Evolutionary conservation across 257 asterid species (phyloP).

Genomic region (Jasminum sambac): DNA sequence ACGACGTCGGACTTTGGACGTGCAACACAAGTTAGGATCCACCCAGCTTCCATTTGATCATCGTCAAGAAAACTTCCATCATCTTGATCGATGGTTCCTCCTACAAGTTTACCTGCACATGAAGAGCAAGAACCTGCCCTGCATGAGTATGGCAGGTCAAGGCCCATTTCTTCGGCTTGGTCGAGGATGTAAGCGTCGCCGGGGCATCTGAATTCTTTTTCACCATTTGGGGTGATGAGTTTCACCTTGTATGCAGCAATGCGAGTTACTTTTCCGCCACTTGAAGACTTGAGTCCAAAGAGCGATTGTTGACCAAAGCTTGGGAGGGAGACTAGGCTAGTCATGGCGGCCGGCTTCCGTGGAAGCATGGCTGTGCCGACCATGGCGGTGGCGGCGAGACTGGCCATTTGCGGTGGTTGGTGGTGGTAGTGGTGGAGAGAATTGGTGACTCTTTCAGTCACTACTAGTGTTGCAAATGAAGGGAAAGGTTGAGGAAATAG

Average conservation of each 20-base stretch:
- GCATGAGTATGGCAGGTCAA: conserved; percentile 79
- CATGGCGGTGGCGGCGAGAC: conserved; percentile 25
- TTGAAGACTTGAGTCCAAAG: conserved; percentile 31
- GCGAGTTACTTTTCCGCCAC: conserved; percentile 47
- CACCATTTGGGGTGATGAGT: conserved; percentile 55
- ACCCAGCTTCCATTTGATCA: conserved; percentile 46
- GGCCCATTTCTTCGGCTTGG: conserved; percentile 62
- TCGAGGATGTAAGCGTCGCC: conserved; percentile 66
- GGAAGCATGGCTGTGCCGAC: conserved; percentile 59
- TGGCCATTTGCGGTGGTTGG: conserved; percentile 42
- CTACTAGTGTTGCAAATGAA: background rate
- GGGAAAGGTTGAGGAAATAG: background rate
- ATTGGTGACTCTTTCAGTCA: background rate
- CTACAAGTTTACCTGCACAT: conserved; percentile 63
- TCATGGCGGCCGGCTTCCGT: conserved; percentile 32
- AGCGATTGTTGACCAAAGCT: conserved; percentile 17
- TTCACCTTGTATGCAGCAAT: conserved; percentile 69
- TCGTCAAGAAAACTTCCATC: conserved; percentile 80
- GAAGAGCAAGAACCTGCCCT: conserved; percentile 91
- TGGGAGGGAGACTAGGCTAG: conserved; percentile 36
- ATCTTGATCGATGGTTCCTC: conserved; percentile 68
- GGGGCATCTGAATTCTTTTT: conserved; percentile 36
- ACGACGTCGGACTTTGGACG: conserved; percentile 51
- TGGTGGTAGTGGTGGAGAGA: background rate
- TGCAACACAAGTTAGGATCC: conserved; percentile 78